These are phyloP conservation scores for Nitzschia inconspicua DNA, from an alignment of 108 stramenopile species.

Conservation along the genomic window DNA sequence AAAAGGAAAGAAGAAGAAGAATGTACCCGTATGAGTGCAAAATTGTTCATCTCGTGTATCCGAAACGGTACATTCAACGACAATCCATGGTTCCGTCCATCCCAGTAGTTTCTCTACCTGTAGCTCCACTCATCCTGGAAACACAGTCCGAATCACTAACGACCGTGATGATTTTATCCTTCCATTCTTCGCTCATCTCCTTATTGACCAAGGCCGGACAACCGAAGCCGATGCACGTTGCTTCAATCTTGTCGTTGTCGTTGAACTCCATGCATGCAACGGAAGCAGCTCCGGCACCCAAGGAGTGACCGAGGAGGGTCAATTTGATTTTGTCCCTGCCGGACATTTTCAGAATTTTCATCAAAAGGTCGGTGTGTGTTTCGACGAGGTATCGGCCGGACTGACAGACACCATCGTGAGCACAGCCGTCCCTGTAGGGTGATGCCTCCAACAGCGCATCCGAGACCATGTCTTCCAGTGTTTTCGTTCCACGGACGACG, in stretches of 20 bases:
- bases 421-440: conserved; percentile 60
- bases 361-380: conserved; percentile 50
- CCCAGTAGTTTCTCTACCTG: no score
- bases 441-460: conserved; percentile 62
- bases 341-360: conserved; percentile 39
- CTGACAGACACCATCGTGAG: conserved; percentile 57
- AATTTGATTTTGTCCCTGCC: conserved; percentile 58
- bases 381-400: conserved; percentile 61
- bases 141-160: conserved; percentile 66
- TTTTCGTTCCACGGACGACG: conserved; percentile 74
- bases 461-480: conserved; percentile 60
- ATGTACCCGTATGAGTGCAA: no score
- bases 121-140: conserved; percentile 56
- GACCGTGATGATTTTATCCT: conserved; percentile 64
- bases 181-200: conserved; percentile 43
- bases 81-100: no score
- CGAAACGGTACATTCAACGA: no score
- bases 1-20: no score
- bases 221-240: conserved; percentile 64
- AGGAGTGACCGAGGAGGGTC: conserved; percentile 61
- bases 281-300: conserved; percentile 76
- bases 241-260: conserved; percentile 31
- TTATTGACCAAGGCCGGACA: conserved; percentile 65
- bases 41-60: no score
- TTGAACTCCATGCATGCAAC: conserved; percentile 71